Evolutionary conservation across 1,284 basidiomycete species (phyloP), one percentile per base, ranked within the genome.

Genomic region (Boletus subluridellus): DNA sequence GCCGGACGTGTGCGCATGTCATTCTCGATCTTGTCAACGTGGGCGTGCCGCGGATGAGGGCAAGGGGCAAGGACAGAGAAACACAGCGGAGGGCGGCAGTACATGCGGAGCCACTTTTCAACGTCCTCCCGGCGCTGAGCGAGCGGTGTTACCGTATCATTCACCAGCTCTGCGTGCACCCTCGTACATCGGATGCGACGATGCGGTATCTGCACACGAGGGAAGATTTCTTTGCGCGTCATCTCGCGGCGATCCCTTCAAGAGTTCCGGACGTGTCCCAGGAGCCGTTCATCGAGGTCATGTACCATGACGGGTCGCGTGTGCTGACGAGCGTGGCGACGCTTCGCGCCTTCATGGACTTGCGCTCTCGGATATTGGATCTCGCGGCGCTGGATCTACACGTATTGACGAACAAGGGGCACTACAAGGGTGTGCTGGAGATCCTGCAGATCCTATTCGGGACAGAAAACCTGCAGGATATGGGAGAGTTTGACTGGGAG

Each of bases 341-440:
- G 0, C 76, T 97, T 21, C 83, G 86, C 41, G 83, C 94, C 0
- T 95, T 92, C 79, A 79, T 98, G 28, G 86, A 89, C 41, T 80
- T 92, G 52, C 87, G 93, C 46, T 90, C 93, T 1, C 92, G 87
- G 75, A 84, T 98, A 28, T 83, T 98, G 58, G 89, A 96, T 61
- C 83, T 92, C 28, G 87, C 89, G 8, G 93, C 95, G 1, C 80
- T 99, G 30, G 97, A 99, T 69, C 77, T 98, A 14, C 95, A 96
- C 64, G 83, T 92, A 17, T 81, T 96, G 55, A 90, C 91, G 5
- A 87, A 84, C 65, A 89, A 87, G 65, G 87, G 86, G 0, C 89
- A 90, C 55, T 76, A 81, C 65, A 89, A 88, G 64, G 84, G 85
- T 0, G 85, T 90, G 0, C 77, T 82, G 3, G 86, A 87, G 54